Conservation (phyloP, 2,329 filamentous ascomycete species). For the Aspergillus sp. region DNA sequence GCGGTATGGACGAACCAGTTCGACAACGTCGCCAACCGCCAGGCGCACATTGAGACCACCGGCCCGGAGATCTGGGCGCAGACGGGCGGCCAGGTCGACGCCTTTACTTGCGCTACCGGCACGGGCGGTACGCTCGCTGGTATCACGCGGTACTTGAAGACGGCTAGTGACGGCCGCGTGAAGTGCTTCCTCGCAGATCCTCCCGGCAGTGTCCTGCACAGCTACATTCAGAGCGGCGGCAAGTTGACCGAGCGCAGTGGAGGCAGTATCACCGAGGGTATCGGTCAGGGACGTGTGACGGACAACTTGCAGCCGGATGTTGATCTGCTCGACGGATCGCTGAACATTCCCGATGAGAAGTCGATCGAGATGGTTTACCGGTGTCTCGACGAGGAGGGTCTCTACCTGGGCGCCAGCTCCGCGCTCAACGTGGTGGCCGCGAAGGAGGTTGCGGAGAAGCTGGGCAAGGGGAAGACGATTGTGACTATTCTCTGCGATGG, state of each 20-base stretch:
- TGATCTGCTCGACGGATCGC: constrained; percentile 74
- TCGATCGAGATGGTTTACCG: constrained; percentile 97
- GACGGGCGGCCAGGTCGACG: constrained; percentile 80
- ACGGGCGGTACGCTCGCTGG: constrained; percentile 91
- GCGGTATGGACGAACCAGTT: constrained; percentile 99
- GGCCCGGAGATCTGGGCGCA: constrained; percentile 97
- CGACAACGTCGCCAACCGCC: constrained; percentile 90
- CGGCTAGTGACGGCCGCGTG: constrained; percentile 71
- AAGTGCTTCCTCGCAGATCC: constrained; percentile 91
- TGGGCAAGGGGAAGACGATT: constrained; percentile 84
- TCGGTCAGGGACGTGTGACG: constrained; percentile 94
- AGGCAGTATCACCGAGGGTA: constrained; percentile 93
- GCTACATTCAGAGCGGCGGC: constrained; percentile 82
- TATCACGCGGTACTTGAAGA: constrained; percentile 83
- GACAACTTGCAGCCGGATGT: constrained; percentile 88
- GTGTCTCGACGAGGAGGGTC: constrained; percentile 89
- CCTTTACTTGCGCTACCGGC: constrained; percentile 92
- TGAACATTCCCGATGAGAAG: constrained; percentile 87
- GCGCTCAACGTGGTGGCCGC: constrained; percentile 94
- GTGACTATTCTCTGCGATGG: constrained; percentile 94
- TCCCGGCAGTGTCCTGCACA: constrained; percentile 88
- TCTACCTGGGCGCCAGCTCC: constrained; percentile 92
- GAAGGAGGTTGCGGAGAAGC: constrained; percentile 85
- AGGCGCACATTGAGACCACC: constrained; percentile 93
- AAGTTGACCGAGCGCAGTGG: constrained; percentile 77